phyloP scores from a whole-genome alignment of 2,329 filamentous ascomycete genomes.

The Geosmithia morbida region DNA sequence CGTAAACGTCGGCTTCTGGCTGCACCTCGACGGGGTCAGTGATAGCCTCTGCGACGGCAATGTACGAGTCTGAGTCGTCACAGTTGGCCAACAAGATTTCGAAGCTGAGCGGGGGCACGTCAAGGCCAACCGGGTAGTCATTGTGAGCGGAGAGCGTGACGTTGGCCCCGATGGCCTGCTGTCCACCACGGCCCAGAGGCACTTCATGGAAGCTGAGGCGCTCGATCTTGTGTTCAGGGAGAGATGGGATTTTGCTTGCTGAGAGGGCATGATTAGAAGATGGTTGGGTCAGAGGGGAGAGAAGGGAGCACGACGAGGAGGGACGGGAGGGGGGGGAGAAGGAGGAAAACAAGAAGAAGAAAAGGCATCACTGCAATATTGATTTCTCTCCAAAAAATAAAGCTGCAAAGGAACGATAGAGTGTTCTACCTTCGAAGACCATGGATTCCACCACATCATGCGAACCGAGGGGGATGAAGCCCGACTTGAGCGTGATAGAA shows the following conservation, averaged over 20 bases:
- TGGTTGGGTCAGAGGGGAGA: conserved; percentile 5
- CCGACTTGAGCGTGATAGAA: conserved; percentile 60
- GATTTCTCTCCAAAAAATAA: conserved; percentile 43
- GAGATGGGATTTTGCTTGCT: conserved; percentile 57
- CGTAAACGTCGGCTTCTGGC: conserved; percentile 51
- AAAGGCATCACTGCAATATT: conserved; percentile 2
- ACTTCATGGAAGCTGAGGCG: conserved; percentile 68
- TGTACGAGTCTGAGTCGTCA: conserved; percentile 44
- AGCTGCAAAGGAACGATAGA: conserved; percentile 48
- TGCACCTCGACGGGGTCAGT: conserved; percentile 54
- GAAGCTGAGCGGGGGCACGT: conserved; percentile 68
- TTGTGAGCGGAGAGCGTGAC: conserved; percentile 61
- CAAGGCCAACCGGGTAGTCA: conserved; percentile 61
- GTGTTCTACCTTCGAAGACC: conserved; percentile 68
- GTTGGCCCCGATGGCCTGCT: conserved; percentile 64
- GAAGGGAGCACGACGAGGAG: neutral
- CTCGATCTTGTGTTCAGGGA: conserved; percentile 74
- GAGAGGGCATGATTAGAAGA: conserved; percentile 18
- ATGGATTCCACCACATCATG: conserved; percentile 63
- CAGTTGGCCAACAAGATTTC: conserved; percentile 79
- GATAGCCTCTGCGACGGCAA: conserved; percentile 62
- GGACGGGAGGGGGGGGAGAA: neutral
- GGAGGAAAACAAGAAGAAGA: conserved; percentile 9
- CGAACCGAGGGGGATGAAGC: conserved; percentile 63
- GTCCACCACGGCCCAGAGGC: conserved; percentile 23